These are phyloP conservation scores for Paulownia fortunei DNA, from an alignment of 257 asterid species.

Conservation along the genomic window DNA sequence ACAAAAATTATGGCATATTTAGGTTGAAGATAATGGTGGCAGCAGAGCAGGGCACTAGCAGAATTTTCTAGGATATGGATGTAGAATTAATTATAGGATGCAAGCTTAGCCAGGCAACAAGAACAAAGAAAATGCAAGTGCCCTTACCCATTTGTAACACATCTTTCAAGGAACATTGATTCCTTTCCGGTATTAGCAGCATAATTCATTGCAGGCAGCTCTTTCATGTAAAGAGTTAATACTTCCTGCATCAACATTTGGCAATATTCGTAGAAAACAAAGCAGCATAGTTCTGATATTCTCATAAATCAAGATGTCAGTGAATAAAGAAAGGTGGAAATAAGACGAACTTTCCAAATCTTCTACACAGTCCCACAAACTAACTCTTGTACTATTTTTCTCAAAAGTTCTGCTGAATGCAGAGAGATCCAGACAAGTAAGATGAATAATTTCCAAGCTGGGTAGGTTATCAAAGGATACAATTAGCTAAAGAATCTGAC, in stretches of 20 bases:
- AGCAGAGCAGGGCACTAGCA: conserved; percentile 7
- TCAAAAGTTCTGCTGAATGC: background rate
- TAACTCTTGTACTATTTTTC: background rate
- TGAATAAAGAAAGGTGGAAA: background rate
- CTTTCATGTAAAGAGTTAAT: conserved; percentile 65
- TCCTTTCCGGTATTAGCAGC: conserved; percentile 95
- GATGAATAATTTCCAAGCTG: too few relatives aligned
- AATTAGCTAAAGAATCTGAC: background rate
- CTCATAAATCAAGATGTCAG: background rate
- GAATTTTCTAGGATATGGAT: background rate
- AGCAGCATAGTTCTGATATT: background rate
- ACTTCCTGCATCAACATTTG: conserved; percentile 62
- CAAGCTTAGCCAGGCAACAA: conserved; percentile 16
- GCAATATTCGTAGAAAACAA: conserved; percentile 9
- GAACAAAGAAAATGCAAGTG: background rate
- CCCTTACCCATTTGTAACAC: conserved; percentile 83
- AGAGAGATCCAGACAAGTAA: conserved; percentile 1
- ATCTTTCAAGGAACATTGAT: conserved; percentile 80
- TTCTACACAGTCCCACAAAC: background rate
- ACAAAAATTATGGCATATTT: conserved; percentile 4
- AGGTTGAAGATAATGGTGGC: background rate
- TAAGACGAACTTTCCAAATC: background rate
- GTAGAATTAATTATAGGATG: background rate
- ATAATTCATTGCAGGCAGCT: conserved; percentile 88
- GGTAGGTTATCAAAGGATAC: background rate